Evolutionary conservation across 2,329 filamentous ascomycete species (phyloP).

Genomic region (Scedosporium apiospermum): DNA sequence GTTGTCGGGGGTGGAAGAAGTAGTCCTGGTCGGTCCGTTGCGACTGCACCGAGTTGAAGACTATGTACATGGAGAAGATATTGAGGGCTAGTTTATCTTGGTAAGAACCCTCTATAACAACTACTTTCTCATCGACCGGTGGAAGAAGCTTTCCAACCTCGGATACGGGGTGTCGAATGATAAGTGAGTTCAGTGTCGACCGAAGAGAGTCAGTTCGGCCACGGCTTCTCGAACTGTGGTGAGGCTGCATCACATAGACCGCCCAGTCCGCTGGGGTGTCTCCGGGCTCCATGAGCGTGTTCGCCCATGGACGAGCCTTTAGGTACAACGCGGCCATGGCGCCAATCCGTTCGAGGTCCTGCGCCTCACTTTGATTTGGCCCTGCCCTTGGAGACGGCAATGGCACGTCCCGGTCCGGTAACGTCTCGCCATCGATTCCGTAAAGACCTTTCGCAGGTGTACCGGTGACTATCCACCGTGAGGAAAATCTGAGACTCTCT

Average conservation of each 20-base stretch:
- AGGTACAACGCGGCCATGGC: slow-evolving; percentile 62
- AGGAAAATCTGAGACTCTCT: slow-evolving; percentile 51
- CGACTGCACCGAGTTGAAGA: slow-evolving; percentile 80
- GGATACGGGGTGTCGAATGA: slow-evolving; percentile 68
- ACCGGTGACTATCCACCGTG: slow-evolving; percentile 83
- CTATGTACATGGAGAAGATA: slow-evolving; percentile 73
- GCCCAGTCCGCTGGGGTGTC: slow-evolving; percentile 59
- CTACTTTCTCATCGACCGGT: slow-evolving; percentile 58
- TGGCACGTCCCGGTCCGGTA: background rate
- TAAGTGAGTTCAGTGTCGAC: slow-evolving; percentile 64
- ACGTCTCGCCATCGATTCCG: slow-evolving; percentile 39
- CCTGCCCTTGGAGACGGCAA: background rate
- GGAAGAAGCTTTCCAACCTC: slow-evolving; percentile 66
- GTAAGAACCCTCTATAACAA: slow-evolving; percentile 70
- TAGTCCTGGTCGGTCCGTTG: slow-evolving; percentile 79
- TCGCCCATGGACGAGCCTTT: slow-evolving; percentile 69
- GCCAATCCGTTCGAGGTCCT: slow-evolving; percentile 58
- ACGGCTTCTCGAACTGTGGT: slow-evolving; percentile 30
- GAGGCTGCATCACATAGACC: slow-evolving; percentile 56
- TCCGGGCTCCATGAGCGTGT: slow-evolving; percentile 41
- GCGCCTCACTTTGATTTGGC: slow-evolving; percentile 31
- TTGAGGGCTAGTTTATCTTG: slow-evolving; percentile 80
- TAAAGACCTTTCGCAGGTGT: slow-evolving; percentile 80
- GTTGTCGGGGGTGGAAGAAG: slow-evolving; percentile 72
- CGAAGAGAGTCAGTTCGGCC: slow-evolving; percentile 44